Evolutionary conservation across 352 stramenopile species (phyloP), one percentile per base, ranked within the genome.

Genomic region (Pilasporangium apinafurcum): DNA sequence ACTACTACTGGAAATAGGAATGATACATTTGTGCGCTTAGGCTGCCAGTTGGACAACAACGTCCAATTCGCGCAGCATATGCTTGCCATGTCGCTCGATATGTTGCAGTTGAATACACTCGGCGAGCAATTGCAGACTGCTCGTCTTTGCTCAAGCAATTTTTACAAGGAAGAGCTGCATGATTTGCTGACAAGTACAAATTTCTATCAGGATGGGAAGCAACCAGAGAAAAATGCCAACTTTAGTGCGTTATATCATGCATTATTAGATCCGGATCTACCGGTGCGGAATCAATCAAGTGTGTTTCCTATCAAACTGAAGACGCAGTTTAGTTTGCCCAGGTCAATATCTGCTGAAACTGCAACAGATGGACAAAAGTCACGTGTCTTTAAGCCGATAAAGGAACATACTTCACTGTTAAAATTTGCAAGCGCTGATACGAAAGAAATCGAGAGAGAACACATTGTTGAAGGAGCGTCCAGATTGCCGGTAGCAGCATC

Each of bases 41-140:
- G 79, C 3, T 92, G 79, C 29, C 79, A 92, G 34, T 22, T 47
- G 3, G 69, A 86, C 50, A 85, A 92, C 56, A 92, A 92, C 37
- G 58, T 92, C 41, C 59, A 80, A 24, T 92, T 82, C 41, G 65
- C 73, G 25, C 79, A 92, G 51, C 79, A 92, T 51, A 50, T 85
- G 42, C 45, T 84, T 31, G 79, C 66, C 5, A 53, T 88, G 37
- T 92, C 79, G 20, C 35, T 89, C 9, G 64, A 48, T 6, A 73
- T 69, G 31, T 21, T 4, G 1, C 46, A 63, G n/a, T 24, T 92
- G 25, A 30, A 57, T 4, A n/a, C 50, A 14, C 55, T 92, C 10
- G 79, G 68, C 1, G 20, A 53, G 1, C 55, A 72, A 4, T 45
- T 88, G 20, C 68, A 84, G 31, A 47, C 78, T 10, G 73, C 76